phyloP scores from a whole-genome alignment of 192 early-diverging fungal species.

The Oehlia diaphana region DNA sequence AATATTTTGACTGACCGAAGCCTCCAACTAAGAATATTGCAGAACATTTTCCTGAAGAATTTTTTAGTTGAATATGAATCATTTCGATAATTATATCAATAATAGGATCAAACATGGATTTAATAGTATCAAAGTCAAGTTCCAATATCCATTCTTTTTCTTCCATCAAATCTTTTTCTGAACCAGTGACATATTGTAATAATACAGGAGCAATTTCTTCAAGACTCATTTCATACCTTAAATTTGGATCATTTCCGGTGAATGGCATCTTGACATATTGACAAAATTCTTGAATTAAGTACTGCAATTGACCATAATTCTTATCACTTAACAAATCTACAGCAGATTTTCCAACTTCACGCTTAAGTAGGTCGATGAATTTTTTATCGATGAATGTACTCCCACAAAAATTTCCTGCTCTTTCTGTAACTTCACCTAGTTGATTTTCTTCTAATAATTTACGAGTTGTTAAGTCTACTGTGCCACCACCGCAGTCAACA shows the following conservation, averaged over 20 bases:
- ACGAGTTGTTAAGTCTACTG: slow-evolving; percentile 51
- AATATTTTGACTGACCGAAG: slow-evolving; percentile 54
- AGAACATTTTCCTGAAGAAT: slow-evolving; percentile 39
- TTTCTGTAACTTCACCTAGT: slow-evolving; percentile 4
- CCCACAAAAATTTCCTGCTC: neutral
- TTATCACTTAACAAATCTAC: neutral
- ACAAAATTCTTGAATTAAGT: slow-evolving; percentile 1
- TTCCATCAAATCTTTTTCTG: slow-evolving; percentile 32
- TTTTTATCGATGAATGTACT: slow-evolving; percentile 8
- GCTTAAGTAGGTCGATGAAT: neutral
- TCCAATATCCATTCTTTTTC: slow-evolving; percentile 44
- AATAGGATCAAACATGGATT: slow-evolving; percentile 58
- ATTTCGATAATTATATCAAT: slow-evolving; percentile 50
- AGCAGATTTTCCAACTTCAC: neutral
- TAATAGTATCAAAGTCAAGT: slow-evolving; percentile 43
- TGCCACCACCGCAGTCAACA: slow-evolving; percentile 59
- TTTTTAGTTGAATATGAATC: slow-evolving; percentile 50
- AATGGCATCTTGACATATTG: neutral
- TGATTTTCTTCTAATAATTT: neutral
- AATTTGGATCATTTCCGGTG: neutral
- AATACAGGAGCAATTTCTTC: neutral
- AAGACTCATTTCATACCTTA: neutral
- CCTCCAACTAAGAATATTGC: slow-evolving; percentile 58
- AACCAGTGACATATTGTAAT: neutral
- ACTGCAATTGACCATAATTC: slow-evolving; percentile 14